phyloP scores from a whole-genome alignment of 352 stramenopile genomes.

The Phytophthora fragariaefolia region DNA sequence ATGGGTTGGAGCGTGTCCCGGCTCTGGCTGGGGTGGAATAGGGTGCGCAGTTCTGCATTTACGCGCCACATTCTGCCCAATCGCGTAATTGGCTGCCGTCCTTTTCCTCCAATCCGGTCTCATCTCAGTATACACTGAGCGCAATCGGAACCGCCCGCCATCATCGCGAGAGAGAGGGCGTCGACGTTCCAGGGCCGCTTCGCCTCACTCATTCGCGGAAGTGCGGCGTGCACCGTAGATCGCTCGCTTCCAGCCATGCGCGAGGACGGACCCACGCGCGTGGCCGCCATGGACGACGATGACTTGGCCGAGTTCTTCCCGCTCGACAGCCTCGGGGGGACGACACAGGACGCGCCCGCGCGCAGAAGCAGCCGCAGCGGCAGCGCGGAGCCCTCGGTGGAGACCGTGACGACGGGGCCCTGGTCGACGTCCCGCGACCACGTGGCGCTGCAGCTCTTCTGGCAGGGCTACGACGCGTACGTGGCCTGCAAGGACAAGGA shows the following conservation, averaged over 20 bases:
- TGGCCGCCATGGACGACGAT: slow-evolving; percentile 18
- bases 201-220: slow-evolving; percentile 32
- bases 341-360: slow-evolving; percentile 6
- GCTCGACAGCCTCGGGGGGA: slow-evolving; percentile 19
- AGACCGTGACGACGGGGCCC: slow-evolving; percentile 24
- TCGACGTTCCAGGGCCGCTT: too few relatives aligned
- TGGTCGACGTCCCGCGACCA: slow-evolving; percentile 60
- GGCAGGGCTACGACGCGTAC: slow-evolving; percentile 73
- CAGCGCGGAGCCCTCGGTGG: slow-evolving; percentile 12
- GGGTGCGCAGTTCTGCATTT: slow-evolving; percentile 8
- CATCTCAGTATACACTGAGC: too few relatives aligned
- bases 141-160: too few relatives aligned
- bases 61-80: slow-evolving; percentile 14
- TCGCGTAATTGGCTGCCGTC: slow-evolving; percentile 9
- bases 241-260: too few relatives aligned
- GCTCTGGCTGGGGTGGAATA: slow-evolving; percentile 26
- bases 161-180: not conserved
- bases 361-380: not conserved
- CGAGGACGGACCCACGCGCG: not conserved
- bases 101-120: too few relatives aligned
- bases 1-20: not conserved
- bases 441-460: slow-evolving; percentile 69
- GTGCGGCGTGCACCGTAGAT: too few relatives aligned
- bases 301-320: slow-evolving; percentile 42
- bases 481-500: slow-evolving; percentile 54